phyloP scores from a whole-genome alignment of 768 basidiomycete species.

The Harrya chromipes region DNA sequence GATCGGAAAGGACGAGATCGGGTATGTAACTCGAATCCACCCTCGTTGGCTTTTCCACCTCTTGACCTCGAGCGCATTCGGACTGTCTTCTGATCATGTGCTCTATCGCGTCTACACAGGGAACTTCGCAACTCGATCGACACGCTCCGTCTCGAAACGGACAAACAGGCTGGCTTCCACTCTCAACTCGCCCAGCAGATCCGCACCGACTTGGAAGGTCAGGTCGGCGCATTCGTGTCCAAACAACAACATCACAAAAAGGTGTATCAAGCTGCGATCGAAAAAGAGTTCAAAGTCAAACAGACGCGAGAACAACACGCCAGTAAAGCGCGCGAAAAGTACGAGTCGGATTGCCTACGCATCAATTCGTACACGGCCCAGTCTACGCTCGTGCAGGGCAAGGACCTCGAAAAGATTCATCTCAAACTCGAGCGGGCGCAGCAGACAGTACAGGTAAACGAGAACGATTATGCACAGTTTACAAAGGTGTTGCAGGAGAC shows the following conservation, averaged over 20 bases:
- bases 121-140: slow-evolving; percentile 81
- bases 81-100: slow-evolving; percentile 6
- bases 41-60: background rate
- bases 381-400: slow-evolving; percentile 86
- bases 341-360: slow-evolving; percentile 86
- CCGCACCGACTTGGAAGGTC: slow-evolving; percentile 70
- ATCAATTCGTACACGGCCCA: slow-evolving; percentile 96
- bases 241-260: slow-evolving; percentile 74
- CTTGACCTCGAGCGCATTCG: background rate
- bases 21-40: slow-evolving; percentile 50
- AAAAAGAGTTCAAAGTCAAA: slow-evolving; percentile 89
- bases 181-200: slow-evolving; percentile 71
- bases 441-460: slow-evolving; percentile 86
- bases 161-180: slow-evolving; percentile 75
- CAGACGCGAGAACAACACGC: slow-evolving; percentile 85
- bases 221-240: slow-evolving; percentile 54
- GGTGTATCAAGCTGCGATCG: slow-evolving; percentile 68
- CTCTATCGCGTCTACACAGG: slow-evolving; percentile 36
- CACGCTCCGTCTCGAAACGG: slow-evolving; percentile 78
- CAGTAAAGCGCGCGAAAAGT: slow-evolving; percentile 86
- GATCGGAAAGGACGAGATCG: slow-evolving; percentile 89
- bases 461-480: slow-evolving; percentile 90
- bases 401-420: slow-evolving; percentile 87
- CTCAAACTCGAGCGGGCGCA: slow-evolving; percentile 85
- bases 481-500: slow-evolving; percentile 77